A percentile compares a stretch with the other conserved stretches of the same genome.
Conservation (phyloP, 2,329 filamentous ascomycete genomes). For the Decorospora gaudefroyi region DNA sequence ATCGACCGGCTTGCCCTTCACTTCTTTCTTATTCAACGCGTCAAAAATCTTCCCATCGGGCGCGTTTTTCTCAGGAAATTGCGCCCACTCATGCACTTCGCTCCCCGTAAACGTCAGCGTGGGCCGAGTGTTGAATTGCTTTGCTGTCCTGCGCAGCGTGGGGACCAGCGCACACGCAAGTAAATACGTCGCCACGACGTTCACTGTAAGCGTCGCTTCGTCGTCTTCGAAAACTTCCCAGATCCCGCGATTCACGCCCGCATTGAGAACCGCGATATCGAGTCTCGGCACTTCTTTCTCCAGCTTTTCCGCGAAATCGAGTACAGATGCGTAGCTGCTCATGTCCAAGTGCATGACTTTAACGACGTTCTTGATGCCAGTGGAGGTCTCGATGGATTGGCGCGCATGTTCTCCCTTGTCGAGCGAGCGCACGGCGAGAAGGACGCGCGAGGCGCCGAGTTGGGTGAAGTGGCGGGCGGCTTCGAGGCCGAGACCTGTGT, state of each 20-base stretch:
- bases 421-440: slow-evolving; percentile 52
- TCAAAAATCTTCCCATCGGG: slow-evolving; percentile 37
- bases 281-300: slow-evolving; percentile 33
- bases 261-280: slow-evolving; percentile 49
- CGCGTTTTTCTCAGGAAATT: slow-evolving; percentile 31
- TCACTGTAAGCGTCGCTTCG: slow-evolving; percentile 47
- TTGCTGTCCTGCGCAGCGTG: slow-evolving; percentile 32
- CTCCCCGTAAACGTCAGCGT: slow-evolving; percentile 42
- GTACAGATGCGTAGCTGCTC: slow-evolving; percentile 46
- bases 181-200: slow-evolving; percentile 49
- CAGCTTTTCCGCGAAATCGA: slow-evolving; percentile 38
- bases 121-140: slow-evolving; percentile 28
- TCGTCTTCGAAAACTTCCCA: slow-evolving; percentile 37
- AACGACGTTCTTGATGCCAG: slow-evolving; percentile 38
- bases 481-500: slow-evolving; percentile 55
- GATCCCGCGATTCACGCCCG: slow-evolving; percentile 38
- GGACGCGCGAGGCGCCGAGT: slow-evolving; percentile 50
- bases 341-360: slow-evolving; percentile 56
- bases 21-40: slow-evolving; percentile 24
- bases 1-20: slow-evolving; percentile 8
- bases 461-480: slow-evolving; percentile 51
- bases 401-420: slow-evolving; percentile 54
- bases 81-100: slow-evolving; percentile 38
- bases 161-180: slow-evolving; percentile 39
- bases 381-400: slow-evolving; percentile 46